Base-by-base conservation (phyloP, 164 flowering plant genomes). In the Pachysandra terminalis region DNA sequence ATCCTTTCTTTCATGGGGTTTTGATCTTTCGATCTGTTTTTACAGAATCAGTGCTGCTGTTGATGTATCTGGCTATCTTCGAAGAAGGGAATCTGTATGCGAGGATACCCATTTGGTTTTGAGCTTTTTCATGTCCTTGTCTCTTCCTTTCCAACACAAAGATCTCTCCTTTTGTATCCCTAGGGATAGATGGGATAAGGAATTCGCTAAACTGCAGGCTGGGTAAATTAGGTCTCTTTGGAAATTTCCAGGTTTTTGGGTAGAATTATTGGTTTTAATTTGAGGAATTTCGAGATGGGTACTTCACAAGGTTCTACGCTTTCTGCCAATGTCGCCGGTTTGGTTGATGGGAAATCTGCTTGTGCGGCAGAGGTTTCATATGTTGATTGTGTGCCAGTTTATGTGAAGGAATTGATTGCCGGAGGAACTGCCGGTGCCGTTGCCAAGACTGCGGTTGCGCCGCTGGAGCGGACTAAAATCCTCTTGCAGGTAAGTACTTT, bases 401-500 rank as follows among this genome's bases (percentile, higher is more conserved):
- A 84, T 85, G 98, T 78, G 9, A 90, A 81, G 78, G 96, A 90
- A 77, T 78, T 93, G 53, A 84, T 93, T 79, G 96, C 98, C 63
- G 97, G 97, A 16, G 98, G 97, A 15, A 83, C 87, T 65, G 96
- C 98, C 13, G 97, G 97, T 3, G 98, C 80, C 2, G 78, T 93
- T 71, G 88, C 98, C 2, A 93, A 90, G 79, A 93, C 91, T 49
- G 88, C 90, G 0, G 91, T 90, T 68, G 97, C 97, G 23, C 98
- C 98, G 0, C 74, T 93, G 67, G 97, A 93, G 68, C 70, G 98
- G 59, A 80, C 70, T 56, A 93, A 93, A 75, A 93, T 93, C 56
- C 86, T 93, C 14, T 82, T 90, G 81, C 96, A 90, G 96, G 97
- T 90, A 49, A 73, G 40, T 51, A 10, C 14, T 45, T 45, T 1